Base-by-base conservation (phyloP, 208 protist species). In the Leptomonas pyrrhocoris region DNA sequence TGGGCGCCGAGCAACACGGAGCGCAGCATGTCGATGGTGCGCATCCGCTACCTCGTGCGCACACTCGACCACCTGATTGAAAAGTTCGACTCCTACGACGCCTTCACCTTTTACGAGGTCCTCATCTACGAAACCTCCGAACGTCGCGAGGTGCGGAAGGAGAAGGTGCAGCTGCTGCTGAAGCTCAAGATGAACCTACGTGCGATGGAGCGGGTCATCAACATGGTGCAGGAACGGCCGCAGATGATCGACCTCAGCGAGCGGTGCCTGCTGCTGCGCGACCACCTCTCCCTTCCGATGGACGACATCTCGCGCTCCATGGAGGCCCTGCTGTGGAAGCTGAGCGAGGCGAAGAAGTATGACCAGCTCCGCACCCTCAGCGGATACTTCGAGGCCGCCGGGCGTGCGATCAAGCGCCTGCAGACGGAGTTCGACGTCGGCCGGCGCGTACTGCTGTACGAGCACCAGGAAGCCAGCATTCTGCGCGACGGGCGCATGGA, bases 11-110 rank as follows among this genome's bases (percentile, higher is more conserved):
- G 75, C 54, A 94, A 91, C 79, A 87, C 80, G 46, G 77, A 87
- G 78, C 82, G 88, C 0, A 89, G 78, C 62, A 88, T 91, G 84
- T 73, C 65, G 38, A 94, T 94, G 88, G 85, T 90, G 51, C 83
- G 81, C 50, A 78, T 94, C 16, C 84, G 88, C 50, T 77, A 74
- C 23, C 67, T 90, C 31, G 79, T 85, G 0, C 76, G 73, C 50
- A 81, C 70, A 18, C 45, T 90, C 19, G 88, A 94, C 70, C 60
- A 73, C 40, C 70, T 89, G 46, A 77, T 93, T 31, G 83, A 83
- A 23, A 68, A 84, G 60, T 77, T 89, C 55, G 76, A 83, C 59
- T 46, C 50, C 1, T 62, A 83, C 59, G 83, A 90, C 58, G 72
- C 65, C 34, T 80, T 77, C 48, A 85, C 83, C 30, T 83, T 86